Evolutionary conservation across 768 basidiomycete species (phyloP).

Genomic region (Candolleomyces efflorescens): DNA sequence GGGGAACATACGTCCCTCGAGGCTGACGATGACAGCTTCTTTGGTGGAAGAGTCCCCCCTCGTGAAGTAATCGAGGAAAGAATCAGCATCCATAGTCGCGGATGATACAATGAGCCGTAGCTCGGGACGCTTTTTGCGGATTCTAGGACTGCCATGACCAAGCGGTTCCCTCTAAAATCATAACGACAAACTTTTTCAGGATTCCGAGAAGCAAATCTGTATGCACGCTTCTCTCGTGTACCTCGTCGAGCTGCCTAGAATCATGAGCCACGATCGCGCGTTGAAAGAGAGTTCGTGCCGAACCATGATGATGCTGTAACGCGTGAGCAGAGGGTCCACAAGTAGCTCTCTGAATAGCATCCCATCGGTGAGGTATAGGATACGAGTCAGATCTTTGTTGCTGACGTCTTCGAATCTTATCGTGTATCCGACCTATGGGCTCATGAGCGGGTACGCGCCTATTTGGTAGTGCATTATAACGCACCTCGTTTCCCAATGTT

Average conservation of each 20-base stretch:
- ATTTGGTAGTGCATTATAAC: constrained; percentile 8
- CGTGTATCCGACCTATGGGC: constrained; percentile 87
- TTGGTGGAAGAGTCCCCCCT: constrained; percentile 50
- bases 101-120: constrained; percentile 92
- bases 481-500: constrained; percentile 82
- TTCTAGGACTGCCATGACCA: constrained; percentile 43
- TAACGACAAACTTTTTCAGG: constrained; percentile 76
- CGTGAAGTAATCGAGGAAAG: constrained; percentile 88
- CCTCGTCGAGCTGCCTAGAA: constrained; percentile 81
- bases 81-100: constrained; percentile 90
- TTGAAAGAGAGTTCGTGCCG: constrained; percentile 1
- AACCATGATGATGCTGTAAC: constrained; percentile 96
- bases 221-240: constrained; percentile 94
- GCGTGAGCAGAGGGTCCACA: constrained; percentile 86
- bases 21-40: constrained; percentile 79
- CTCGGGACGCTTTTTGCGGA: constrained; percentile 85
- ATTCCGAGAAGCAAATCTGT: constrained; percentile 91
- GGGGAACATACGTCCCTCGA: constrained; percentile 94
- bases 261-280: constrained; percentile 1
- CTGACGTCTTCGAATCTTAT: constrained; percentile 96
- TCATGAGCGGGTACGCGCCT: neutral
- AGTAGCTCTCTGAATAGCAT: constrained; percentile 96
- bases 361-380: constrained; percentile 97
- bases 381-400: constrained; percentile 77
- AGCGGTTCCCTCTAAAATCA: neutral